Conservation (phyloP, 768 basidiomycete species). For the Psilocybe subaeruginosa region DNA sequence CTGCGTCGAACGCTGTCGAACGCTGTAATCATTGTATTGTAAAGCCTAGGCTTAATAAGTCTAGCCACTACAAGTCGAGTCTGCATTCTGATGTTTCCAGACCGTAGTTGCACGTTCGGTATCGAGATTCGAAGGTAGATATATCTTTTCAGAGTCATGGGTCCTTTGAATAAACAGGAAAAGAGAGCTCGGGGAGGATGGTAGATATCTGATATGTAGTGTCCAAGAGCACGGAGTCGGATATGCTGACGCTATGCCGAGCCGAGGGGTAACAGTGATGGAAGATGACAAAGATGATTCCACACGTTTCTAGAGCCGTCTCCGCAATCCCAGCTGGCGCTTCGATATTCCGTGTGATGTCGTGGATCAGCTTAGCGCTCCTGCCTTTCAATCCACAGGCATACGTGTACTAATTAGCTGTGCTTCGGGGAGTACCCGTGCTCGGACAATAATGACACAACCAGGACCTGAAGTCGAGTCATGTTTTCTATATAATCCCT, state of each 20-base stretch:
- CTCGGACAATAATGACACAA: neutral
- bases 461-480: slow-evolving; percentile 4
- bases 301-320: slow-evolving; percentile 18
- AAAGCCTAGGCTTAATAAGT: neutral
- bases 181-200: neutral
- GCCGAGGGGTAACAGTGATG: neutral
- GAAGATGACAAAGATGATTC: neutral
- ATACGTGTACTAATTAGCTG: slow-evolving; percentile 1
- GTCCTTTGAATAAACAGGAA: neutral
- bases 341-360: slow-evolving; percentile 1
- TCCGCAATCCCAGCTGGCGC: slow-evolving; percentile 11
- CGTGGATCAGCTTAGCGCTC: neutral
- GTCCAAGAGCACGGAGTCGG: too few relatives aligned
- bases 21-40: neutral
- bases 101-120: neutral
- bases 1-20: neutral
- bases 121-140: neutral
- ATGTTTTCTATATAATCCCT: slow-evolving; percentile 10
- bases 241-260: neutral
- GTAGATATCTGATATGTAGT: too few relatives aligned
- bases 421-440: neutral
- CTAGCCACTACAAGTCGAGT: neutral
- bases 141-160: neutral
- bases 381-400: neutral
- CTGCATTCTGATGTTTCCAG: neutral